phyloP scores from a whole-genome alignment of 441 rosid genomes.

The Brassica hybrid region DNA sequence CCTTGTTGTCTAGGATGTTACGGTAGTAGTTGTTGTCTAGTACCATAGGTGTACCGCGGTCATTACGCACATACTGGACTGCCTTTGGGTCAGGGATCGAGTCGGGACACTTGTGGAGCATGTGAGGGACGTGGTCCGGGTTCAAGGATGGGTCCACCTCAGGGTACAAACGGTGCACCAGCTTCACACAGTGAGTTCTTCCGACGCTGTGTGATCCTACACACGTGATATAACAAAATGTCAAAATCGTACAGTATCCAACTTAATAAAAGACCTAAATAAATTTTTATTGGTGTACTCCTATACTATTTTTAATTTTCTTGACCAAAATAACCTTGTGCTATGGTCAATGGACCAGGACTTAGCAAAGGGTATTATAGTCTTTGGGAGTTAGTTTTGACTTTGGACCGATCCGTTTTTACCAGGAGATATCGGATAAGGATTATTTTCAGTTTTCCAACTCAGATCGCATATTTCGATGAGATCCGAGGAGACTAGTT shows the following conservation, averaged over 20 bases:
- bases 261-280: not conserved
- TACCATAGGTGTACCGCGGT: constrained; percentile 92
- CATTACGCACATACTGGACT: constrained; percentile 96
- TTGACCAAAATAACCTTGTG: constrained; percentile 11
- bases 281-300: not conserved
- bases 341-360: not conserved
- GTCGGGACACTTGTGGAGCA: constrained; percentile 93
- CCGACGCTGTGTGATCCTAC: constrained; percentile 96
- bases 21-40: constrained; percentile 97
- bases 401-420: not conserved
- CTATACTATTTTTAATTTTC: not conserved
- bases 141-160: constrained; percentile 79
- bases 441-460: not conserved
- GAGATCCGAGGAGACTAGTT: not conserved
- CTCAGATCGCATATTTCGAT: constrained; percentile 17
- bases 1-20: constrained; percentile 94
- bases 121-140: constrained; percentile 85
- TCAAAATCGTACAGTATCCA: constrained; percentile 23
- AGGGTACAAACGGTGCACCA: constrained; percentile 94
- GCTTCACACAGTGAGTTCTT: constrained; percentile 92
- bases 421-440: not conserved
- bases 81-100: constrained; percentile 95
- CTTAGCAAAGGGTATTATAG: not conserved
- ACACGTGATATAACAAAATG: constrained; percentile 24
- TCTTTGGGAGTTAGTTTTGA: not conserved